Percentiles rank a stretch among this genome's conserved stretches.
Conservation (phyloP, 441 rosid genomes). For the Isatis lusitanica region DNA sequence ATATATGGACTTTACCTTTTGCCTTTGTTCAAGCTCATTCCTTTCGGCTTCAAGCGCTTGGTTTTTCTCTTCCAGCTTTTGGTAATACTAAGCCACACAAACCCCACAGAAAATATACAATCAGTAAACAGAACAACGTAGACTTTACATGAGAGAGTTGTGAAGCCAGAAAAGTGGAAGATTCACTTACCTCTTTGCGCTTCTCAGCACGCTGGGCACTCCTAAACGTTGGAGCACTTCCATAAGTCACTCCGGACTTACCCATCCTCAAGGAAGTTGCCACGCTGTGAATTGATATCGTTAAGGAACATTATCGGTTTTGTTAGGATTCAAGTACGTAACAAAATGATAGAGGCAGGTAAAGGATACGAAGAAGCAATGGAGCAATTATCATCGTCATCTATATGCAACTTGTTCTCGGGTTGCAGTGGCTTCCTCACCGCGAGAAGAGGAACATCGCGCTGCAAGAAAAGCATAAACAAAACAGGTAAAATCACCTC, state of each 20-base stretch:
- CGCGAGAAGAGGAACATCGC: constrained; percentile 46
- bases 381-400: constrained; percentile 87
- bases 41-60: constrained; percentile 75
- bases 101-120: background rate
- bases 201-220: constrained; percentile 79
- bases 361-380: constrained; percentile 91
- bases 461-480: constrained; percentile 27
- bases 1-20: constrained; percentile 50
- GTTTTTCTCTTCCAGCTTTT: constrained; percentile 83
- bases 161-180: constrained; percentile 8
- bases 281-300: constrained; percentile 42
- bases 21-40: constrained; percentile 73
- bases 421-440: constrained; percentile 51
- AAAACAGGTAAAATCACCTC: background rate
- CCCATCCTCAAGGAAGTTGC: constrained; percentile 68
- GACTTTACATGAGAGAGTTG: background rate
- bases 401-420: constrained; percentile 58
- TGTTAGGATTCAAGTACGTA: background rate
- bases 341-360: constrained; percentile 2
- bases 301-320: constrained; percentile 45
- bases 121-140: background rate
- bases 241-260: constrained; percentile 70
- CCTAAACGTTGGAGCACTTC: constrained; percentile 81
- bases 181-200: constrained; percentile 68
- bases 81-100: constrained; percentile 54